Evolutionary conservation across 176 grass and related monocot genomes (phyloP).

Genomic region (Tuctoria greenei): DNA sequence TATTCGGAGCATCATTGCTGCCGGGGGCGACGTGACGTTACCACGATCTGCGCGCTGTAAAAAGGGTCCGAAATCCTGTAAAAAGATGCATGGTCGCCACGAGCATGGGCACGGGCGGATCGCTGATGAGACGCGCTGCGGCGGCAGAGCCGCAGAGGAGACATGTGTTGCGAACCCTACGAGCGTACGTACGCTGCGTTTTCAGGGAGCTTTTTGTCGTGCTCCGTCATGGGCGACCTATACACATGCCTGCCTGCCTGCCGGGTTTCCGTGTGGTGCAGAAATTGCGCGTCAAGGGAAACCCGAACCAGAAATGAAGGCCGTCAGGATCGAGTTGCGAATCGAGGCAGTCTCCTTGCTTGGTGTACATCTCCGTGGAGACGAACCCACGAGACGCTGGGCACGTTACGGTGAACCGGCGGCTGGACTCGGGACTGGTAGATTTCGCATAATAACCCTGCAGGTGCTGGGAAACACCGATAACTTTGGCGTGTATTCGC

Average conservation of each 20-base stretch:
- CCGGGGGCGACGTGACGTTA: slow-evolving; percentile 27
- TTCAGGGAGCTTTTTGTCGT: not conserved
- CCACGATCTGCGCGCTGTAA: not conserved
- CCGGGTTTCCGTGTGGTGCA: not conserved
- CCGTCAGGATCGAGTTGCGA: not conserved
- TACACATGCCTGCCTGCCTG: not conserved
- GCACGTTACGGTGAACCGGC: not conserved
- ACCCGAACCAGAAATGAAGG: slow-evolving; percentile 18
- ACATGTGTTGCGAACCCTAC: slow-evolving; percentile 15
- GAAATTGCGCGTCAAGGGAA: not conserved
- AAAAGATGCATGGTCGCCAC: not conserved
- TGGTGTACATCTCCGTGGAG: not conserved
- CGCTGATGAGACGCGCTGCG: not conserved
- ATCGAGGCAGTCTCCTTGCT: not conserved
- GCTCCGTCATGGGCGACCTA: not conserved
- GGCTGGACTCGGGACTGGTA: not conserved
- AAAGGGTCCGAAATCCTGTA: too few species aligned
- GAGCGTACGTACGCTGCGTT: not conserved
- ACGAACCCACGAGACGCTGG: not conserved
- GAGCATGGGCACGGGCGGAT: not conserved
- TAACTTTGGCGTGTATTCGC: not conserved
- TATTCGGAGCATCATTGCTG: not conserved
- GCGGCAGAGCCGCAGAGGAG: too few species aligned
- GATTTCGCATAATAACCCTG: not conserved
- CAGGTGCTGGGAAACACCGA: not conserved